Base-by-base conservation (phyloP, 305 asterid species). In the Ruellia speciosa region DNA sequence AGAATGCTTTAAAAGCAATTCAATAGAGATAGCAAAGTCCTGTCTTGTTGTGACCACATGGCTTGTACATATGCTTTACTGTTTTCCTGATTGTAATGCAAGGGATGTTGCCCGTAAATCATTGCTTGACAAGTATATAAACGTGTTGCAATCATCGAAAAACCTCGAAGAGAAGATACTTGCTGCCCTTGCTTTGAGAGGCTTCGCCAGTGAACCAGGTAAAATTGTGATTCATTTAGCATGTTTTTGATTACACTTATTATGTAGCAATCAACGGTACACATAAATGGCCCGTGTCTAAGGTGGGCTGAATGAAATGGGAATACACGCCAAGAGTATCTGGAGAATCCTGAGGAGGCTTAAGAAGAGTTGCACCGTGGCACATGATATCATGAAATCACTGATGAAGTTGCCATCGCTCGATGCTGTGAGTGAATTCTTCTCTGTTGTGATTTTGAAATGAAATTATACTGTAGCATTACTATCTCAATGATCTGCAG, bases 1-100 rank as follows among this genome's bases (percentile, higher is more conserved):
- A 63, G 88, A 85, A 76, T 85, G 95, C 64, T 76, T 85, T 20
- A 71, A 52, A 52, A 83, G 95, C 76, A 77, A 76, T 46, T 83
- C 94, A 20, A 52, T 88, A 71, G 95, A 85, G 67, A 79, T 88
- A 19, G 84, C 87, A 18, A 88, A 77, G 63, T 69, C 82, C 58
- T 76, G 93, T 50, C 85, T 85, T 52, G 77, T 82, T 50, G 75
- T 77, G 53, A 73, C 88, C 35, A 79, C 94, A 54, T 88, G 96
- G 96, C 85, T 88, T 20, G 78, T 85, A 53, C 76, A 88, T 64
- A 82, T 79, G 88, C 86, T 88, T 54, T 83, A 76, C 59, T 73
- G 62, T 20, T 75, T 83, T 56, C 90, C 94, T 0, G 93, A 88
- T 64, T 85, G 85, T 15, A 90, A 94, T 4, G 59, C 65, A 48